Evolutionary conservation across 2,329 filamentous ascomycete genomes (phyloP).

Genomic region (Beauveria asiatica): DNA sequence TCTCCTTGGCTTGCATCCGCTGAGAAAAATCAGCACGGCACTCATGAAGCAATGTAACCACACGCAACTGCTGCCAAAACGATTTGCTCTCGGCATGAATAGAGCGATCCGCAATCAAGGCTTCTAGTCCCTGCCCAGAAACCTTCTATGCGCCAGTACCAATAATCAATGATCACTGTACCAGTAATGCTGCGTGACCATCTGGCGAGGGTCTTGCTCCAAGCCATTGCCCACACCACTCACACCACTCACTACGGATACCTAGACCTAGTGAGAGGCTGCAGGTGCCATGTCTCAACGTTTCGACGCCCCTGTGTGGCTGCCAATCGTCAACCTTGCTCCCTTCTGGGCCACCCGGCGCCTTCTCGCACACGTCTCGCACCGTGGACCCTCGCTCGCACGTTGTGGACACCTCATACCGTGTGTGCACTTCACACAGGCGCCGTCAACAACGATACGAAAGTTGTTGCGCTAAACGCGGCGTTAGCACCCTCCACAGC

Average conservation of each 20-base stretch:
- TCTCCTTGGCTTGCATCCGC: neutral
- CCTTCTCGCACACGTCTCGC: neutral
- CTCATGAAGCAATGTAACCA: slow-evolving; percentile 4
- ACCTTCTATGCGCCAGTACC: neutral
- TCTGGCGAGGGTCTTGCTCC: neutral
- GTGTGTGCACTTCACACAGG: neutral
- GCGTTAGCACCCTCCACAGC: neutral
- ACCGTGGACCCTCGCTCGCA: neutral
- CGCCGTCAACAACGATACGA: neutral
- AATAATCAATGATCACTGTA: neutral
- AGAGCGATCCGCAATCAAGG: neutral
- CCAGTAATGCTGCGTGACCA: neutral
- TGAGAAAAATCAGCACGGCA: neutral
- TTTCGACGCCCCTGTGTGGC: neutral
- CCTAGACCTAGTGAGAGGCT: neutral
- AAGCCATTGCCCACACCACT: neutral
- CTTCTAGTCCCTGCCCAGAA: slow-evolving; percentile 1
- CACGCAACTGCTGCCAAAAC: neutral
- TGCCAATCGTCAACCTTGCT: neutral
- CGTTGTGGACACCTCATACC: no score
- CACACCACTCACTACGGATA: no score
- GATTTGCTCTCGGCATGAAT: neutral
- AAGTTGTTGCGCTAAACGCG: slow-evolving; percentile 6
- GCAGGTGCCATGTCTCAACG: slow-evolving; percentile 5
- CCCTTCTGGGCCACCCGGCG: neutral